Percentiles rank a stretch among this genome's conserved stretches.
Evolutionary conservation across 2,329 filamentous ascomycete species (phyloP).

Genomic region (Neofusicoccum kwambonambiense): DNA sequence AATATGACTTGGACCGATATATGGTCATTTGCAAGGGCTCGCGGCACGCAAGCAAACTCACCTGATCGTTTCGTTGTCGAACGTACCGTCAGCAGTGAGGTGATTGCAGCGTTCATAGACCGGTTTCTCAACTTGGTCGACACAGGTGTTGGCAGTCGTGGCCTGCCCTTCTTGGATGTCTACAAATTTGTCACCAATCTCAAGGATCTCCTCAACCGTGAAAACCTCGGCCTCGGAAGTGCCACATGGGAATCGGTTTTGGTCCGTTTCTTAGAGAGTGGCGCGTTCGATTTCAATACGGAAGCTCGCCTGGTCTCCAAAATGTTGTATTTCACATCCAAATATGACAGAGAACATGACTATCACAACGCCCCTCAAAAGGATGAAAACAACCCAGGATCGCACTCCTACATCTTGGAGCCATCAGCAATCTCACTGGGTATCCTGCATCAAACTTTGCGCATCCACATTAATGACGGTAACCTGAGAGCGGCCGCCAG

Average conservation of each 20-base stretch:
- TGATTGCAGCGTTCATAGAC: slow-evolving; percentile 56
- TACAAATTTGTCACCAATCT: slow-evolving; percentile 30
- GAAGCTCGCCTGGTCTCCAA: slow-evolving; percentile 45
- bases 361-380: slow-evolving; percentile 36
- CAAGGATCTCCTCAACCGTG: slow-evolving; percentile 37
- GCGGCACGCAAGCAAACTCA: slow-evolving; percentile 3
- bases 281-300: slow-evolving; percentile 44
- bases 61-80: slow-evolving; percentile 25
- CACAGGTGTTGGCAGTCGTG: slow-evolving; percentile 43
- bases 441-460: slow-evolving; percentile 44
- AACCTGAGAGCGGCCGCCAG: slow-evolving; percentile 39
- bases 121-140: slow-evolving; percentile 47
- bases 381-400: slow-evolving; percentile 17
- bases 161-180: slow-evolving; percentile 25
- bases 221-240: slow-evolving; percentile 40
- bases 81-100: slow-evolving; percentile 57
- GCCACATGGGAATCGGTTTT: slow-evolving; percentile 48
- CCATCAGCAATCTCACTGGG: slow-evolving; percentile 44
- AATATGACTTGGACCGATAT: slow-evolving; percentile 8
- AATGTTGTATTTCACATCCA: slow-evolving; percentile 40
- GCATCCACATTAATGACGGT: slow-evolving; percentile 39
- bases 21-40: slow-evolving; percentile 2
- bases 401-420: slow-evolving; percentile 44
- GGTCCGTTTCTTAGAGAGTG: slow-evolving; percentile 52
- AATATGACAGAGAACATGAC: slow-evolving; percentile 41